Evolutionary conservation across 139 green algal species (phyloP).

Genomic region (Pleodorina starrii): DNA sequence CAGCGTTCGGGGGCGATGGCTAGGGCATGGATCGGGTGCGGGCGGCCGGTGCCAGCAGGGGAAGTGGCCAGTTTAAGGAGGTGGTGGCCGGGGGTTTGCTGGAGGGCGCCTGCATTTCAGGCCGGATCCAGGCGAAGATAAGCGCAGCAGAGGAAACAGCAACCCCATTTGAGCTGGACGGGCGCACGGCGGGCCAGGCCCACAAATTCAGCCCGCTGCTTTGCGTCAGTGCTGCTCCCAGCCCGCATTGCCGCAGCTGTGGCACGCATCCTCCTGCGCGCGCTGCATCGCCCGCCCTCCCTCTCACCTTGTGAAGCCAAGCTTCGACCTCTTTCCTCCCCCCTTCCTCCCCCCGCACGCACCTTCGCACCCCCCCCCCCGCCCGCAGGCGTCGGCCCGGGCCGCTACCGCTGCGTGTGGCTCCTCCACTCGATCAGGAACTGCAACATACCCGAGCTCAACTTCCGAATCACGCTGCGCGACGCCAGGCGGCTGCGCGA

Average conservation of each 20-base stretch:
- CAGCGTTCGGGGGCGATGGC: neutral
- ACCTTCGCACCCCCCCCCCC: too few species aligned
- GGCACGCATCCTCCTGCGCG: neutral
- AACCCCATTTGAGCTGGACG: too few species aligned
- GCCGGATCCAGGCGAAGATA: too few species aligned
- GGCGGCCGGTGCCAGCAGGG: too few species aligned
- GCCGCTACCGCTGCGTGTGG: slow-evolving; percentile 19
- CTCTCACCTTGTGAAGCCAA: too few species aligned
- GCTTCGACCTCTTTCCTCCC: neutral
- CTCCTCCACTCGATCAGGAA: neutral
- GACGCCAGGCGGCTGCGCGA: neutral
- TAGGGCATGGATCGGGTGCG: neutral
- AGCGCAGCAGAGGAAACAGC: too few species aligned
- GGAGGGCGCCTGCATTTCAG: too few species aligned
- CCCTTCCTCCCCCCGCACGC: neutral
- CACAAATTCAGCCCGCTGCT: neutral
- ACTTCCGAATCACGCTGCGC: neutral
- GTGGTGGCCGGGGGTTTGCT: too few species aligned
- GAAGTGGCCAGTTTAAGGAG: too few species aligned
- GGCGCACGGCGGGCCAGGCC: too few species aligned
- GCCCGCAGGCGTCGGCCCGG: slow-evolving; percentile 7
- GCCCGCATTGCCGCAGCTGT: neutral
- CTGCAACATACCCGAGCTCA: neutral
- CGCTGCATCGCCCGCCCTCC: neutral
- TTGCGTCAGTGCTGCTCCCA: neutral